These are phyloP conservation scores for Neurospora sp. DNA, from an alignment of 2,329 filamentous ascomycete species.

Conservation along the genomic window DNA sequence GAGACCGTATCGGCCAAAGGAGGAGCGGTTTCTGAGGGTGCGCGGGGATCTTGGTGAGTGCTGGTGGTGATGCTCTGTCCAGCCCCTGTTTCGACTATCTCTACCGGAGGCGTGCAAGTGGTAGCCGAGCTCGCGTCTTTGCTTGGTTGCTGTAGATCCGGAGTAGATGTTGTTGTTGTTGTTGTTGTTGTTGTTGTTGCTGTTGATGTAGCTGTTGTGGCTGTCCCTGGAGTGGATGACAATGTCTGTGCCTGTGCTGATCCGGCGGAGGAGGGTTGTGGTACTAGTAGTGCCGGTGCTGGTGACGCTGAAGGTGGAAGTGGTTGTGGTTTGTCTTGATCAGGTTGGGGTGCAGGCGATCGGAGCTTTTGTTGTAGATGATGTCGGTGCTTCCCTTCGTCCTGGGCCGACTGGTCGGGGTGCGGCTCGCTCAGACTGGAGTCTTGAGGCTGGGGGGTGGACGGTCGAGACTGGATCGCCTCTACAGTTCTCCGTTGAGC, in stretches of 20 bases:
- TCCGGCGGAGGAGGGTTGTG: neutral
- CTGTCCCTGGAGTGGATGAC: conserved; percentile 1
- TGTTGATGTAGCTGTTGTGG: conserved; percentile 11
- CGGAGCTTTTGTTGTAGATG: neutral
- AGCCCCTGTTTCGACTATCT: conserved; percentile 2
- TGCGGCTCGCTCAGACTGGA: conserved; percentile 16
- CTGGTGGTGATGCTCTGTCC: conserved; percentile 2
- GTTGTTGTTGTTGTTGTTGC: conserved; percentile 7
- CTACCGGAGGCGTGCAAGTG: conserved; percentile 5
- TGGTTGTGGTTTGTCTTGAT: conserved; percentile 8
- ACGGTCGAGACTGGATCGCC: conserved; percentile 16
- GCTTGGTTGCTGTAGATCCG: conserved; percentile 1
- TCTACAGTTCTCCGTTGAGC: conserved; percentile 21
- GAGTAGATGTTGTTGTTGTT: conserved; percentile 5
- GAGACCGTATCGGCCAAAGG: neutral
- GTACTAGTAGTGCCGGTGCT: conserved; percentile 6
- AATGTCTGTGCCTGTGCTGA: neutral
- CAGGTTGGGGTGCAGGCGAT: conserved; percentile 7
- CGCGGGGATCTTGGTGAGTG: neutral
- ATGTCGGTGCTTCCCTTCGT: neutral
- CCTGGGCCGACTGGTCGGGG: neutral
- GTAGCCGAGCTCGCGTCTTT: conserved; percentile 4
- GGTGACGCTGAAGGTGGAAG: conserved; percentile 8
- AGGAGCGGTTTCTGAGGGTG: neutral
- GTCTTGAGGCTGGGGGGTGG: conserved; percentile 13